A percentile compares a stretch with the other conserved stretches of the same genome.
phyloP scores from a whole-genome alignment of 192 early-diverging fungal species.

The Coemansia sp. region DNA sequence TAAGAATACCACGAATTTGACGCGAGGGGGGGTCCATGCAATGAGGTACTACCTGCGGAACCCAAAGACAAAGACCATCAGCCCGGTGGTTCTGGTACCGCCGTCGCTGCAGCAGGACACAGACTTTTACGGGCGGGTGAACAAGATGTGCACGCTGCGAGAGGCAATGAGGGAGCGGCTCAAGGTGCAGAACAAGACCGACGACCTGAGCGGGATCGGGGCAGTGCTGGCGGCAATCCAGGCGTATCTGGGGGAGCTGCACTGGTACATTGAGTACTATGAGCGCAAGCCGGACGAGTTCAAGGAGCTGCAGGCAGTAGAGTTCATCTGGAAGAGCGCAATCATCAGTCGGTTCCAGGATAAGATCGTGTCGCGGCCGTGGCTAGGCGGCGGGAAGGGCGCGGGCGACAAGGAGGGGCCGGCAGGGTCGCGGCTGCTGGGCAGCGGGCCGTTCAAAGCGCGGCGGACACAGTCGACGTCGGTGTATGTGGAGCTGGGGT shows the following conservation, averaged over 20 bases:
- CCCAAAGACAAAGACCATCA: slow-evolving; percentile 42
- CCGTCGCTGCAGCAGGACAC: slow-evolving; percentile 38
- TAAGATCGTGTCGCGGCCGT: slow-evolving; percentile 11
- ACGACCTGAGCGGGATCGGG: slow-evolving; percentile 28
- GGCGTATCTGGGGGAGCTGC: slow-evolving; percentile 36
- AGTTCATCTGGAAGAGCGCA: slow-evolving; percentile 49
- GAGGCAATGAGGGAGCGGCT: slow-evolving; percentile 45
- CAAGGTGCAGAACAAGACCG: slow-evolving; percentile 37
- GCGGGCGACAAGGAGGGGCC: slow-evolving; percentile 10
- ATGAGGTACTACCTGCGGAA: slow-evolving; percentile 39
- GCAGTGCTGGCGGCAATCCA: slow-evolving; percentile 18
- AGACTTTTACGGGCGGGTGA: slow-evolving; percentile 31
- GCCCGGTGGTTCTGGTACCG: slow-evolving; percentile 24
- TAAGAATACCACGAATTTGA: too few species aligned
- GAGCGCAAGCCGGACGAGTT: slow-evolving; percentile 27
- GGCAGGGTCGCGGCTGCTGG: slow-evolving; percentile 11
- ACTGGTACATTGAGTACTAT: slow-evolving; percentile 38
- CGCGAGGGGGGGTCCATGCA: background rate
- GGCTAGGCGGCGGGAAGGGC: slow-evolving; percentile 9
- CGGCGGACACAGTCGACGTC: slow-evolving; percentile 40
- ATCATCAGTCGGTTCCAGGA: slow-evolving; percentile 34
- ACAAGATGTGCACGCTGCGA: slow-evolving; percentile 34
- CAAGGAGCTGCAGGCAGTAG: slow-evolving; percentile 26
- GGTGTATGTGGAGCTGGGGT: slow-evolving; percentile 42
- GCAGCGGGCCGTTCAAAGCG: slow-evolving; percentile 27